These are phyloP conservation scores for Claviceps digitariae DNA, from an alignment of 2,329 filamentous ascomycete genomes.

Conservation along the genomic window DNA sequence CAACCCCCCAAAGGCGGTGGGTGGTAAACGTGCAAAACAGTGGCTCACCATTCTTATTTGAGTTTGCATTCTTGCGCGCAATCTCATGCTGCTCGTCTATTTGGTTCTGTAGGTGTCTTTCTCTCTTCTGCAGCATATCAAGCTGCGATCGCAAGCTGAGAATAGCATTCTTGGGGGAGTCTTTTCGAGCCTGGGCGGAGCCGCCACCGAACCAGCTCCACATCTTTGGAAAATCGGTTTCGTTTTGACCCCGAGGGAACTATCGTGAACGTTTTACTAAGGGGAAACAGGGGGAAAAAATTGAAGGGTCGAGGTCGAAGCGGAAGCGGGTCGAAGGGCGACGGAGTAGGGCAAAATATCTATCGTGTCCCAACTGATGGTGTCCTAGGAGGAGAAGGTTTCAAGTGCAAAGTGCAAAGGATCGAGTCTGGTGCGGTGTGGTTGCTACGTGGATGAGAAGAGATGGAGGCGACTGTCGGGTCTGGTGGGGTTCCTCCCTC, in stretches of 20 bases:
- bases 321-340: not conserved
- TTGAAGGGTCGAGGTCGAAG: not conserved
- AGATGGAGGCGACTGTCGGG: not conserved
- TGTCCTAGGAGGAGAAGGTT: not conserved
- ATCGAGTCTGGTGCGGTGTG: not conserved
- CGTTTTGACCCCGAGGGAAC: not conserved
- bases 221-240: conserved; percentile 29
- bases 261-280: not conserved
- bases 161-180: conserved; percentile 94
- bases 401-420: not conserved
- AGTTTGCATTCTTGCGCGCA: conserved; percentile 70
- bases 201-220: conserved; percentile 89
- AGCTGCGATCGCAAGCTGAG: conserved; percentile 75
- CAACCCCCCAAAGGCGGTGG: too few relatives aligned
- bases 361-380: not conserved
- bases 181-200: conserved; percentile 73
- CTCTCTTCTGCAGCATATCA: conserved; percentile 95
- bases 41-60: conserved; percentile 77
- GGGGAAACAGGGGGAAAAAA: not conserved
- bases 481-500: conserved; percentile 3
- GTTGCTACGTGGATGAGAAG: not conserved
- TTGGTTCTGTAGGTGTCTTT: conserved; percentile 79
- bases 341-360: too few relatives aligned
- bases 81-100: conserved; percentile 86
- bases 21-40: too few relatives aligned